These are phyloP conservation scores for Bullera alba DNA, from an alignment of 768 basidiomycete genomes.

Conservation along the genomic window DNA sequence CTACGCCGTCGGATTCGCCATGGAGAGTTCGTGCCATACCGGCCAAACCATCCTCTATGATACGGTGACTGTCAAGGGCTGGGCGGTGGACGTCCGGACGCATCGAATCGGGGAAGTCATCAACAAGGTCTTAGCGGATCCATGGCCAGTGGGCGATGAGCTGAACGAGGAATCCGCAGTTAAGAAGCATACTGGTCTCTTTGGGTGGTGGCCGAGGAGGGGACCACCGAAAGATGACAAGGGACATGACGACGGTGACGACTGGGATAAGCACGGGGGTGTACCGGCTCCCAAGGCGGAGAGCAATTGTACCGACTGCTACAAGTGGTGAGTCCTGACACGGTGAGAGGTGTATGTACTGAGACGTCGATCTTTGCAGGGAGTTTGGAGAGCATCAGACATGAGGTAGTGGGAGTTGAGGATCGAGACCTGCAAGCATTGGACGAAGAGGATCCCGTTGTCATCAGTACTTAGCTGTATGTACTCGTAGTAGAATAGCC, in stretches of 20 bases:
- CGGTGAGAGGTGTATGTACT: too few relatives aligned
- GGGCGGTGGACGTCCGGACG: conserved; percentile 67
- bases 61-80: conserved; percentile 70
- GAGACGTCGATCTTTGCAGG: too few relatives aligned
- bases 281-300: conserved; percentile 39
- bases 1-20: conserved; percentile 65
- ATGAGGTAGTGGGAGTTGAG: too few relatives aligned
- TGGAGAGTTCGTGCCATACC: conserved; percentile 63
- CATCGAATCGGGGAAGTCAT: conserved; percentile 67
- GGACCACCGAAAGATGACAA: conserved; percentile 25
- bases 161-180: not conserved
- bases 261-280: conserved; percentile 40
- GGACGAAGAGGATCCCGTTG: too few relatives aligned
- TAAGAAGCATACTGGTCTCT: conserved; percentile 8
- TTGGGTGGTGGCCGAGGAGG: conserved; percentile 40
- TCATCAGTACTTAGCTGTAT: too few relatives aligned
- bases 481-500: too few relatives aligned
- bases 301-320: conserved; percentile 44
- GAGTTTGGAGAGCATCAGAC: too few relatives aligned
- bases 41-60: conserved; percentile 79
- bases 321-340: conserved; percentile 44
- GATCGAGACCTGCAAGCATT: too few relatives aligned
- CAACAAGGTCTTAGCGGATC: conserved; percentile 61
- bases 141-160: conserved; percentile 60
- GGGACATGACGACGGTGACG: conserved; percentile 21